Evolutionary conservation across 768 basidiomycete genomes (phyloP).

Genomic region (Mycena latifolia): DNA sequence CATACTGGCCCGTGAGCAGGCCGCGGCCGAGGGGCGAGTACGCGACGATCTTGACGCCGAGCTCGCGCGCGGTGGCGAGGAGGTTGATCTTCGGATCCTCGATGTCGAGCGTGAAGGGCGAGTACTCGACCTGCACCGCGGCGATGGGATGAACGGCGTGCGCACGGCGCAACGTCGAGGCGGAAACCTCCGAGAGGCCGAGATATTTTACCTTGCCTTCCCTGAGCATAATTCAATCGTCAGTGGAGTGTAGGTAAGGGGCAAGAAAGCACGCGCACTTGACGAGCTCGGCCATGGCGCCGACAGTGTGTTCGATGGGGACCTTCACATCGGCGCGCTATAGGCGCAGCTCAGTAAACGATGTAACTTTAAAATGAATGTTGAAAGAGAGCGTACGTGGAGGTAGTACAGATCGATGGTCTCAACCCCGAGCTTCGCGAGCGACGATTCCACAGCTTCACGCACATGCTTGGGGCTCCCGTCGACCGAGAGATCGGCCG

Average conservation of each 20-base stretch:
- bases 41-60: conserved; percentile 16
- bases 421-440: no score
- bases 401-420: no score
- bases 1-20: no score
- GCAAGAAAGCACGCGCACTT: background rate
- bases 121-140: no score
- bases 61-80: conserved; percentile 2
- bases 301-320: conserved; percentile 36
- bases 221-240: no score
- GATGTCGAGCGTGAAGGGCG: no score
- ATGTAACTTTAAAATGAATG: no score
- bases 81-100: background rate
- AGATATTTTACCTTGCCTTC: conserved; percentile 51
- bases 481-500: no score
- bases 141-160: conserved; percentile 12
- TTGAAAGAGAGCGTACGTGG: background rate
- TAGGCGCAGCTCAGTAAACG: no score
- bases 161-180: conserved; percentile 49
- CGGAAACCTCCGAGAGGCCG: conserved; percentile 52
- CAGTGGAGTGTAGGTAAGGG: background rate
- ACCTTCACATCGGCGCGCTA: conserved; percentile 25
- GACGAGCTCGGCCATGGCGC: conserved; percentile 26
- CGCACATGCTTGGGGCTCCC: no score
- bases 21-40: no score
- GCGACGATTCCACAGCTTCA: no score